Evolutionary conservation across 192 early-diverging fungal species (phyloP), one percentile per base, ranked within the genome.

Genomic region (Coemansia sp.): DNA sequence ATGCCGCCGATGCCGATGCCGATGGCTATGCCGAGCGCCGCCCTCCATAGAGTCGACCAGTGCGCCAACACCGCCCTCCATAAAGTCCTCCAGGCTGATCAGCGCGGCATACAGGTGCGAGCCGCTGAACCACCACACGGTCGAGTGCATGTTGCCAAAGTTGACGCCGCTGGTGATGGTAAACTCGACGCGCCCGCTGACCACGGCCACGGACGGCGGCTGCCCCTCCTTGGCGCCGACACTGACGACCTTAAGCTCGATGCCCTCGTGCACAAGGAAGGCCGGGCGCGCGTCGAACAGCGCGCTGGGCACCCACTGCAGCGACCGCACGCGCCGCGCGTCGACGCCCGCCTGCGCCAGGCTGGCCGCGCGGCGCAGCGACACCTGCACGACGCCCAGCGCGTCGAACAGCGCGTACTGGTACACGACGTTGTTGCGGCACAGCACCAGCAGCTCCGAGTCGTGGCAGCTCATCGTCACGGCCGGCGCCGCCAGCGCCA

Each of bases 71-170:
- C 64, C 70, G 43, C 71, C 68, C 53, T 71, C 68, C 79, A 82
- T 76, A 64, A 77, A 82, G 60, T 82, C 79, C 53, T 82, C 75
- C 19, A 82, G 71, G 39, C 67, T 73, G 43, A 79, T 49, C 60
- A 82, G 67, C 35, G 68, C 53, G 25, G 79, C 79, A n/a, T 59
- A 47, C n/a, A 77, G 57, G 38, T 67, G 67, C 37, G 59, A 4
- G n/a, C 74, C 79, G 65, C 46, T 45, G 31, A 77, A 77, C 79
- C 79, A 82, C 79, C 79, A 82, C 24, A 82, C 71, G 11, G 65
- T 67, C 56, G 79, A 82, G 32, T 82, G 79, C 79, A 82, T 77
- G 57, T 72, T 74, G 71, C 79, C 79, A 57, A 82, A 73, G 62
- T 82, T 77, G 27, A 82, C 79, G 49, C 67, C 75, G 65, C 71